Evolutionary conservation across 306 rosid genomes (phyloP).

Genomic region (Canavalia ensiformis): DNA sequence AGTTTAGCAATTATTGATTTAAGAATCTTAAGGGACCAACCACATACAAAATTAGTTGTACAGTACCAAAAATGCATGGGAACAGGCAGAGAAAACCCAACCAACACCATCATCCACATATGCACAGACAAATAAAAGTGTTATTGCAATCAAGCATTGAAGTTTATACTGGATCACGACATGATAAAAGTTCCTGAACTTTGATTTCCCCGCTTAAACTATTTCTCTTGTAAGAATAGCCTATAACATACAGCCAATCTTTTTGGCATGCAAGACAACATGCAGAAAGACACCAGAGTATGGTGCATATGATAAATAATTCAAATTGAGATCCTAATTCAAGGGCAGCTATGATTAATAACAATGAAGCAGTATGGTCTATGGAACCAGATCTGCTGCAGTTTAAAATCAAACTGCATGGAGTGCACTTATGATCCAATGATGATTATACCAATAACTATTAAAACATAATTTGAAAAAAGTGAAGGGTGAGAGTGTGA

Average conservation of each 20-base stretch:
- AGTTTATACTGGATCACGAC: background rate
- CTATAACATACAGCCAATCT: background rate
- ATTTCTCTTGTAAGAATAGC: conserved; percentile 5
- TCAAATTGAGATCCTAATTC: background rate
- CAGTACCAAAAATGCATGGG: background rate
- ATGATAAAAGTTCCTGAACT: conserved; percentile 18
- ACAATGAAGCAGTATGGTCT: background rate
- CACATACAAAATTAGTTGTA: background rate
- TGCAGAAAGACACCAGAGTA: conserved; percentile 3
- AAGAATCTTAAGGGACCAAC: background rate
- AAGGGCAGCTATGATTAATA: background rate
- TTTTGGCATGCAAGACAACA: background rate
- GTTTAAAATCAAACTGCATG: no score
- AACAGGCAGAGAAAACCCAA: conserved; percentile 1
- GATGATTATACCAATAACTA: no score
- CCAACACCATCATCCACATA: background rate
- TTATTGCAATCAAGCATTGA: background rate
- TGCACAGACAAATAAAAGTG: conserved; percentile 20
- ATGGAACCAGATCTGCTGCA: background rate
- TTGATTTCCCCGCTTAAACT: conserved; percentile 25
- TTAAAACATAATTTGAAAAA: no score
- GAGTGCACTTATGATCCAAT: no score
- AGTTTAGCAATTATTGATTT: background rate
- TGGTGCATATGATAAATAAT: background rate
- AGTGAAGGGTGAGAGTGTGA: no score